Evolutionary conservation across 2,329 filamentous ascomycete genomes (phyloP).

Genomic region (Tricladium varicosporioides): DNA sequence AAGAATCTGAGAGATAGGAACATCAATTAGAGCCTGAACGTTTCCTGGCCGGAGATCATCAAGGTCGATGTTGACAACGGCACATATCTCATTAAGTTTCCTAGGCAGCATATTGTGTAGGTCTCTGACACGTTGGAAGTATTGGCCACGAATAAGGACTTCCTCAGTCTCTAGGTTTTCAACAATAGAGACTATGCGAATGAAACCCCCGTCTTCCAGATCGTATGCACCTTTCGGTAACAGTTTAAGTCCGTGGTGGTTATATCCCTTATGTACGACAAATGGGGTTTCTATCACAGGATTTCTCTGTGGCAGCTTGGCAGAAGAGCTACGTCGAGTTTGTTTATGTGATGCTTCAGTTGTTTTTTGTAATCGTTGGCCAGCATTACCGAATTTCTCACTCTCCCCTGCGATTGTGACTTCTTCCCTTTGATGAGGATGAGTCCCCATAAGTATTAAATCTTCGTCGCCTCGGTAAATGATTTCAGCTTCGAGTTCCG

Average conservation of each 20-base stretch:
- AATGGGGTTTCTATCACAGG: slow-evolving; percentile 21
- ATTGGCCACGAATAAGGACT: slow-evolving; percentile 40
- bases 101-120: slow-evolving; percentile 35
- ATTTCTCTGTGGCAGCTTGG: slow-evolving; percentile 16
- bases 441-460: too few relatives aligned
- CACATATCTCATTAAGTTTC: slow-evolving; percentile 45
- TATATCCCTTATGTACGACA: slow-evolving; percentile 36
- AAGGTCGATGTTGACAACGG: slow-evolving; percentile 36
- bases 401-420: too few relatives aligned
- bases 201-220: slow-evolving; percentile 32
- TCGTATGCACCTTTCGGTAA: slow-evolving; percentile 22
- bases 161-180: slow-evolving; percentile 25
- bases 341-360: too few relatives aligned
- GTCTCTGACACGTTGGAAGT: slow-evolving; percentile 36
- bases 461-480: too few relatives aligned
- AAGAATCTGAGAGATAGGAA: slow-evolving; percentile 40
- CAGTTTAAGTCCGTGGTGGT: not conserved
- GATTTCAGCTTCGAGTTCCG: too few relatives aligned
- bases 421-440: too few relatives aligned
- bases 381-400: too few relatives aligned
- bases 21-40: slow-evolving; percentile 42
- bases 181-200: slow-evolving; percentile 39
- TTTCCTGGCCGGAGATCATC: slow-evolving; percentile 35
- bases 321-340: not conserved
- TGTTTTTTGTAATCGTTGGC: too few relatives aligned